A percentile compares a stretch with the other conserved stretches of the same genome.
These are phyloP conservation scores for Medakamo hakoo DNA, from an alignment of 139 green algal species.

Conservation along the genomic window DNA sequence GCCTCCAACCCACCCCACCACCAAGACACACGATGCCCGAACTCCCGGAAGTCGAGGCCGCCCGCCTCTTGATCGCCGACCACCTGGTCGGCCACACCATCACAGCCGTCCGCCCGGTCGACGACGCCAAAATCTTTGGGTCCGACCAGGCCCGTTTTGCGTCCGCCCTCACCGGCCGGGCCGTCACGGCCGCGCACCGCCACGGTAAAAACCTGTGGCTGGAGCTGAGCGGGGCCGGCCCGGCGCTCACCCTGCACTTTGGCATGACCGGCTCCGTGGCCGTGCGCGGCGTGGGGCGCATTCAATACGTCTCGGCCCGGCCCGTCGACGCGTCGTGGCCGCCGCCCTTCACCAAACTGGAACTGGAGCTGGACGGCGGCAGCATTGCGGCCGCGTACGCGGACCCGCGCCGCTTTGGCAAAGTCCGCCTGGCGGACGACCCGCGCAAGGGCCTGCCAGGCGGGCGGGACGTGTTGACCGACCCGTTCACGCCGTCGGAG, in stretches of 20 bases:
- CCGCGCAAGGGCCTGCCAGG: too few relatives aligned
- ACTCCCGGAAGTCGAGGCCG: constrained; percentile 61
- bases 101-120: not conserved
- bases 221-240: constrained; percentile 27
- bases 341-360: constrained; percentile 20
- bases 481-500: too few relatives aligned
- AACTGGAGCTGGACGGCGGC: constrained; percentile 39
- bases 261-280: constrained; percentile 59
- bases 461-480: too few relatives aligned
- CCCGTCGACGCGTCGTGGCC: constrained; percentile 15
- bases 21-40: constrained; percentile 61
- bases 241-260: constrained; percentile 47
- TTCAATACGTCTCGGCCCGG: not conserved
- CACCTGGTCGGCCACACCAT: constrained; percentile 23
- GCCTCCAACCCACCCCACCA: too few relatives aligned
- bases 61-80: constrained; percentile 22
- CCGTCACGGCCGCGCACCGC: constrained; percentile 6
- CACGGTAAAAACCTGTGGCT: constrained; percentile 72
- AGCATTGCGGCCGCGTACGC: constrained; percentile 36
- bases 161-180: not conserved
- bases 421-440: constrained; percentile 11
- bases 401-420: constrained; percentile 54
- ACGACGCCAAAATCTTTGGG: too few relatives aligned
- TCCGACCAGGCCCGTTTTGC: too few relatives aligned
- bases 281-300: constrained; percentile 21